Conservation (phyloP, 495 filamentous ascomycete species). For the Penicillium odoratum region DNA sequence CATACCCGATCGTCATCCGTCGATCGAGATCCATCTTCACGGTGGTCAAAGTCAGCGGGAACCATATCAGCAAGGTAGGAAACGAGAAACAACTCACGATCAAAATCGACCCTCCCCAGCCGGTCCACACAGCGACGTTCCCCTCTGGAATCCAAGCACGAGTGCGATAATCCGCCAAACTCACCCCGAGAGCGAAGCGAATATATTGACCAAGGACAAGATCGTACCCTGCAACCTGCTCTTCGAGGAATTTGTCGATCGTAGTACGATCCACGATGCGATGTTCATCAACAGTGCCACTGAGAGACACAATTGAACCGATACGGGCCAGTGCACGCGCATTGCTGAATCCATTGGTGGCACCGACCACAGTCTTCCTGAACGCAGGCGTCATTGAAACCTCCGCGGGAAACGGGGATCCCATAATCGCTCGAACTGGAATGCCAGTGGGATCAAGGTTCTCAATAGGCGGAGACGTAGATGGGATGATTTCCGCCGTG, state of each 20-base stretch:
- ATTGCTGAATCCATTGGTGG: conserved; percentile 35
- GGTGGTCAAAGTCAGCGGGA: too few species aligned
- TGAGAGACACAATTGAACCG: conserved; percentile 30
- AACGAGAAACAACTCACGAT: conserved; percentile 8
- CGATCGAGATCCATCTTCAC: conserved; percentile 40
- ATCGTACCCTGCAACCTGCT: conserved; percentile 37
- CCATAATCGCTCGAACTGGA: conserved; percentile 13
- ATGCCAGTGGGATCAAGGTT: conserved; percentile 18
- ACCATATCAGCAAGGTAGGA: too few species aligned
- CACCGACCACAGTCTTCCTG: conserved; percentile 27
- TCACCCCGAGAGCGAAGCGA: conserved; percentile 41
- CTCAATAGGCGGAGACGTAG: conserved; percentile 2
- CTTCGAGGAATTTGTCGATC: conserved; percentile 38
- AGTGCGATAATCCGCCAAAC: conserved; percentile 20
- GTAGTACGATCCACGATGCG: conserved; percentile 31
- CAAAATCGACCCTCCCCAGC: conserved; percentile 44
- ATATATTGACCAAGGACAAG: conserved; percentile 26
- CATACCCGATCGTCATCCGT: conserved; percentile 42
- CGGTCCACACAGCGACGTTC: conserved; percentile 40
- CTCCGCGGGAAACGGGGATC: conserved; percentile 4
- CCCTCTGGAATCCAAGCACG: conserved; percentile 31
- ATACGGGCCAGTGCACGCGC: conserved; percentile 34
- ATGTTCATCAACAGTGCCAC: conserved; percentile 33
- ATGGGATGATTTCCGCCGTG: conserved; percentile 28
- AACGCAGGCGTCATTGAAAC: conserved; percentile 20